Evolutionary conservation across 176 grass and related monocot species (phyloP), one percentile per base, ranked within the genome.

Genomic region (Poa pratensis): DNA sequence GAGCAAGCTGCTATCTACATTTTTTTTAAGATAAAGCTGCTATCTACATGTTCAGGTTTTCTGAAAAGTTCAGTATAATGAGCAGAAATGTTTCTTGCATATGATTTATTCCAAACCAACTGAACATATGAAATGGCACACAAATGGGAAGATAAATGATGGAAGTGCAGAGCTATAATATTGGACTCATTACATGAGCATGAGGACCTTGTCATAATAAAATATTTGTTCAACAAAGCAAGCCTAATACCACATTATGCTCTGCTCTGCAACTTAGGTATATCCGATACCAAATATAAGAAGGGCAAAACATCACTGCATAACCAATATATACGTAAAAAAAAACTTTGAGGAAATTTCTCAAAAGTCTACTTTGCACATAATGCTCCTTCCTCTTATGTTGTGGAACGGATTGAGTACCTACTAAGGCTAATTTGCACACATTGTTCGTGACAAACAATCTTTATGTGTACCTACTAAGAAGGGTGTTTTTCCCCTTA

Each of bases 121-220:
- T 59, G 15, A 83, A 82, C 18, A 45, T 15, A 73, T 32, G 19
- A 5, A 78, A 19, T 15, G 66, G 11, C 24, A 82, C 42, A 78
- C 5, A 59, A 79, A 55, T 18, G 14, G 42, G 18, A 46, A 40
- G 3, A 4, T 35, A 40, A 64, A 61, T 7, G 6, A 14, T 20
- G 39, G 13, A 86, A 12, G 24, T 46, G 2, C 9, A 34, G 9
- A 34, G 22, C 17, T 40, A n/a, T 4, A 39, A 7, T 16, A 60
- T n/a, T 48, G 3, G 4, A 32, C 20, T 37, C 18, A 61, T 35
- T 73, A 3, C 13, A 72, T 2, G 1, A 15, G 42, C 49, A 43
- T 17, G 12, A 14, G 15, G 32, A 86, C 19, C 48, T 0, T 54
- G 46, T 51, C 17, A 28, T 20, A 69, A 67, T 9, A 64, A 16